Base-by-base conservation (phyloP, 768 basidiomycete species). In the Daedaleopsis sinensis region DNA sequence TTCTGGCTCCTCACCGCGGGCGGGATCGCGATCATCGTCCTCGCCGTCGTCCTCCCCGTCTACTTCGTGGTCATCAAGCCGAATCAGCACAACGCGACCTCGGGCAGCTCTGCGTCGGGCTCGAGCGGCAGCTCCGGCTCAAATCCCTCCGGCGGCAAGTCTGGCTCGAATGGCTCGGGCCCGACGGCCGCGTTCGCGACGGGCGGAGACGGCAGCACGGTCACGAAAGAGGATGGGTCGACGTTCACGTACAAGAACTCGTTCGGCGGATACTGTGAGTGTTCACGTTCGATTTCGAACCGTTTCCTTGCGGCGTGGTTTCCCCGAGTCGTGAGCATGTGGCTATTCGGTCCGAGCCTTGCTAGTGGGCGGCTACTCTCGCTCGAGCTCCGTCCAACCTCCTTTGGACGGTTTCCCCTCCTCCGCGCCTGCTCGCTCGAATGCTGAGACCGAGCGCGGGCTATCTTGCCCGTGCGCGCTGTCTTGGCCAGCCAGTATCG, bases 231-330 rank as follows among this genome's bases (percentile, higher is more conserved):
- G 3, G 82, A 93, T 69, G 94, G 94, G 1, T 75, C 83, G 1
- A 86, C 81, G 1, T 90, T 94, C 74, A 84, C 80, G 2, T 96
- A 96, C 72, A 79, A 78, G 60, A 96, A 95, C 73, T 75, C 81
- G 19, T 90, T 92, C 70, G 92, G 86, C 37, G 90, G 90, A 43
- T 84, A 81, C 68, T 90, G 88, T 87, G 71, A 82, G 86, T 70
- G 24, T 32, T 55, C 51, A 24, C 35, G 23, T 37, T 52, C 21
- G 1, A 24, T 18, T 16, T 21, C 32, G 51, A 42, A 42, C 19
- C 5, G 9, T 37, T 36, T 60, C 49, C 23, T 24, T 61, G 57
- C 32, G 53, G 48, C 52, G 32, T 47, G 52, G 24, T 39, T 37
- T 36, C 12, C 21, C 47, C 50, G 39, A 48, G 27, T 53, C 52